phyloP scores from a whole-genome alignment of 495 filamentous ascomycete species.

The Trichocladium antarcticum region DNA sequence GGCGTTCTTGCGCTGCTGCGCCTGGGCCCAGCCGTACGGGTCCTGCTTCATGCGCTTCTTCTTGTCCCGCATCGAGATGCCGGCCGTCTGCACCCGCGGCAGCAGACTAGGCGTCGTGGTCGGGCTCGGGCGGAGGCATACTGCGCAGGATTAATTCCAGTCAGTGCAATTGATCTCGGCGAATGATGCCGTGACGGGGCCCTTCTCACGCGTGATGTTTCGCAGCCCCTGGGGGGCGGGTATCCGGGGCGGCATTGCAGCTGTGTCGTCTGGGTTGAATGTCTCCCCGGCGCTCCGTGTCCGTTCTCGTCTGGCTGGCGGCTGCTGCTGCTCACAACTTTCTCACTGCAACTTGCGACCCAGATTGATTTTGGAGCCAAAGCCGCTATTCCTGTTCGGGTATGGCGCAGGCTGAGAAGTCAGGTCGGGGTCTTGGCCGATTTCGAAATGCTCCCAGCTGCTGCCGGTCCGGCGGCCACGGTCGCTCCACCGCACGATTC shows the following conservation, averaged over 20 bases:
- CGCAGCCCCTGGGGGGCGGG: slow-evolving; percentile 50
- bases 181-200: not conserved
- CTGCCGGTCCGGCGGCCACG: not conserved
- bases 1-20: slow-evolving; percentile 65
- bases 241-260: slow-evolving; percentile 66
- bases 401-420: not conserved
- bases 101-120: slow-evolving; percentile 28
- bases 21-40: slow-evolving; percentile 58
- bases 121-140: slow-evolving; percentile 39
- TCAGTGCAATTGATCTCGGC: not conserved
- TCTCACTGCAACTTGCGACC: slow-evolving; percentile 10
- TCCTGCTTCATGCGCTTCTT: slow-evolving; percentile 45
- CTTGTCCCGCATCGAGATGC: slow-evolving; percentile 36
- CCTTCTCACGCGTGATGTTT: slow-evolving; percentile 48
- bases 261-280: slow-evolving; percentile 7
- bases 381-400: slow-evolving; percentile 6
- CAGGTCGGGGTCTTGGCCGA: not conserved
- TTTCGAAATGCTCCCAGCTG: slow-evolving; percentile 1
- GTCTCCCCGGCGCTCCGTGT: slow-evolving; percentile 11
- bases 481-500: not conserved
- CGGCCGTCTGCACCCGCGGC: slow-evolving; percentile 41
- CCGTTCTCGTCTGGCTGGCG: slow-evolving; percentile 1
- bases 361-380: slow-evolving; percentile 27
- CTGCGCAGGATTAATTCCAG: slow-evolving; percentile 22
- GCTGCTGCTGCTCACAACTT: slow-evolving; percentile 15